These are phyloP conservation scores for Onygena corvina DNA, from an alignment of 2,329 filamentous ascomycete genomes.

Conservation along the genomic window DNA sequence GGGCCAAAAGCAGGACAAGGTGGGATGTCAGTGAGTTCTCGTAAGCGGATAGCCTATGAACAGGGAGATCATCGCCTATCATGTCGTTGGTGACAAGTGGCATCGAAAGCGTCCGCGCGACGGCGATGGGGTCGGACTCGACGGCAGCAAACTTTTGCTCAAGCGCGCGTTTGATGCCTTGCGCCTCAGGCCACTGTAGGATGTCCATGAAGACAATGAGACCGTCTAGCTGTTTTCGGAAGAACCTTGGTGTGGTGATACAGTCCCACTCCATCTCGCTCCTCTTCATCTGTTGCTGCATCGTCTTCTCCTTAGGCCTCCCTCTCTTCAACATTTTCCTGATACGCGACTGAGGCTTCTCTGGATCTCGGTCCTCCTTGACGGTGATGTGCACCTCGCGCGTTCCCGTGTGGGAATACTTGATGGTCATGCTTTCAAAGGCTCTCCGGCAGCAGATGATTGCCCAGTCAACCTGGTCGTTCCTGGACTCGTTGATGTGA, in stretches of 20 bases:
- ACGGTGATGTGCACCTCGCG: background rate
- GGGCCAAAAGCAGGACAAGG: conserved; percentile 21
- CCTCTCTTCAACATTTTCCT: conserved; percentile 4
- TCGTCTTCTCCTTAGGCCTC: conserved; percentile 5
- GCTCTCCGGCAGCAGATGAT: conserved; percentile 43
- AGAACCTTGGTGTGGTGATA: conserved; percentile 27
- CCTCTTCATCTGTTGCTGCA: background rate
- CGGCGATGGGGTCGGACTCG: conserved; percentile 9
- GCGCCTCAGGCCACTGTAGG: conserved; percentile 39
- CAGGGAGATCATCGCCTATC: conserved; percentile 16
- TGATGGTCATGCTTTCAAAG: conserved; percentile 39
- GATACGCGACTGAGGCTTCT: background rate
- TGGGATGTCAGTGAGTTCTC: conserved; percentile 21
- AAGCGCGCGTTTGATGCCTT: conserved; percentile 29
- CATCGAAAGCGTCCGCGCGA: conserved; percentile 10
- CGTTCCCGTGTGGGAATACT: conserved; percentile 14
- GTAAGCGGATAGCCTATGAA: conserved; percentile 19
- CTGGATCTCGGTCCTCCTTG: background rate
- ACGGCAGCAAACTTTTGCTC: conserved; percentile 25
- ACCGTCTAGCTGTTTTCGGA: conserved; percentile 38
- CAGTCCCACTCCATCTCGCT: conserved; percentile 25
- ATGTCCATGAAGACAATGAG: conserved; percentile 40
- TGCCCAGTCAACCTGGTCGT: conserved; percentile 46
- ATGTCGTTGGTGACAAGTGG: conserved; percentile 9
- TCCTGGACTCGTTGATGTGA: conserved; percentile 37